phyloP scores from a whole-genome alignment of 202 grass and related monocot species.

The Brachypodium distachyon region DNA sequence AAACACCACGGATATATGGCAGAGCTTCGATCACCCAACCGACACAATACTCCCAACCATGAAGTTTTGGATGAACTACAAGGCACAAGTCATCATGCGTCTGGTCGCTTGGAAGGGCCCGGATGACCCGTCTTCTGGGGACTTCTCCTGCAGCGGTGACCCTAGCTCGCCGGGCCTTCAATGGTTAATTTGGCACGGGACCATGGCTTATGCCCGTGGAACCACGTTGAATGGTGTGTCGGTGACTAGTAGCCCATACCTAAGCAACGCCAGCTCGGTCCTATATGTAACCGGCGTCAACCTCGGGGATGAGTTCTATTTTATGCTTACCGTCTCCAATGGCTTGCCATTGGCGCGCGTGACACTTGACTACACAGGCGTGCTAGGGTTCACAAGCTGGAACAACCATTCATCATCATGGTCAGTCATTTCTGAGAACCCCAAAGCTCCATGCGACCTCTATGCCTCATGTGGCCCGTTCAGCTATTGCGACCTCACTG shows the following conservation, averaged over 20 bases:
- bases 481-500: neutral
- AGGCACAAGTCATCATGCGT: neutral
- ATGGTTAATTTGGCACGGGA: neutral
- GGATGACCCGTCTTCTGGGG: constrained; percentile 8
- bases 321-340: neutral
- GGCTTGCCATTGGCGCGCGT: neutral
- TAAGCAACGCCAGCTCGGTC: neutral
- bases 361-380: constrained; percentile 12
- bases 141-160: constrained; percentile 12
- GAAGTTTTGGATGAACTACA: constrained; percentile 34
- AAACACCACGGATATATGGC: constrained; percentile 17
- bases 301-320: neutral
- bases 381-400: neutral
- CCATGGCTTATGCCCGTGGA: neutral
- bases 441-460: neutral
- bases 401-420: neutral
- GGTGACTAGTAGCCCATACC: neutral
- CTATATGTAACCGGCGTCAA: neutral
- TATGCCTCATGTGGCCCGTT: constrained; percentile 10
- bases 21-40: constrained; percentile 65
- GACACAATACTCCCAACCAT: constrained; percentile 46
- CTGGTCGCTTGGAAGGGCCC: constrained; percentile 35
- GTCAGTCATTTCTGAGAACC: neutral
- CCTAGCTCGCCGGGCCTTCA: neutral
- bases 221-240: neutral